Base-by-base conservation (phyloP, 805 yeast genomes). In the Brettanomyces bruxellensis region DNA sequence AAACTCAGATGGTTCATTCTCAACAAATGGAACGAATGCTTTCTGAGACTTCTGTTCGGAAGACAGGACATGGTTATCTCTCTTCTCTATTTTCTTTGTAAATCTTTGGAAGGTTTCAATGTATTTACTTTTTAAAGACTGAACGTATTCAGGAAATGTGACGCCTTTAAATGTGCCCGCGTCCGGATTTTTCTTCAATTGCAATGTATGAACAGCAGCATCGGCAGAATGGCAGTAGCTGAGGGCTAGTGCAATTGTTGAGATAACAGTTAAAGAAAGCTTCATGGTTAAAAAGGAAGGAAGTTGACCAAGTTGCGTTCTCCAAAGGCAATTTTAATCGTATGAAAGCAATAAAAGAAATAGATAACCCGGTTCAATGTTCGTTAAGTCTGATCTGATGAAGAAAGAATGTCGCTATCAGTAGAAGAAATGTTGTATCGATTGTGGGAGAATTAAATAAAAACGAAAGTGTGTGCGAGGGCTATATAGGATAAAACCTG, bases 121-220 rank as follows among this genome's bases (percentile, higher is more conserved):
- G 55, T 78, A 78, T 59, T 75, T 77, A 55, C 66, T 57, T 49
- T 76, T 72, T 51, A 78, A 63, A 2, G 75, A 69, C n/a, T 57
- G 51, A 45, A 76, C 69, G 56, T 77, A 76, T 40, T 74, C 75
- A n/a, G 55, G 50, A 55, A 72, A 77, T 12, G 65, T 60, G 44
- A 62, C 56, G 43, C 74, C 75, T 44, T 68, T 67, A 48, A 73
- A 68, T 14, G 75, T 64, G 32, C 75, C 79, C 24, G 70, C 71
- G 37, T 60, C 58, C 2, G 80, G 73, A 35, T 74, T 65, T 59
- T 73, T 76, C 49, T 67, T 60, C 54, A 78, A 66, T 47, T 70
- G 67, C 40, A 78, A 72, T 14, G 71, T 63, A 57, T 70, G 75
- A 28, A 66, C 71, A 46, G 67, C 73, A 45, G 77, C 80, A 37